These are phyloP conservation scores for Daldinia vernicosa DNA, from an alignment of 495 filamentous ascomycete species.

Conservation along the genomic window DNA sequence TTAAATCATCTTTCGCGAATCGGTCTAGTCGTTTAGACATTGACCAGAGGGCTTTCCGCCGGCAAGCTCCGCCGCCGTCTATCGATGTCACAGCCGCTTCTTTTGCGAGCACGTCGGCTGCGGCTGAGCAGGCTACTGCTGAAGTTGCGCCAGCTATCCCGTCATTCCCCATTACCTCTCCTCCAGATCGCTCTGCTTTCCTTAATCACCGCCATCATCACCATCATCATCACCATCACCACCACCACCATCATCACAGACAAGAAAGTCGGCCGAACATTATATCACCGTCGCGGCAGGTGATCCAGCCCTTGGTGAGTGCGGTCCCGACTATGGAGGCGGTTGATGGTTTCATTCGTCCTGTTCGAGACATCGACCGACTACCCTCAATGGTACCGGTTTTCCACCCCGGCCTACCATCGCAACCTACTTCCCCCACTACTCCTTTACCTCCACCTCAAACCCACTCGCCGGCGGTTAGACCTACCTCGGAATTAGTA, in stretches of 20 bases:
- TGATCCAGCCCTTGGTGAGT: constrained; percentile 72
- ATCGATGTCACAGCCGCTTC: constrained; percentile 57
- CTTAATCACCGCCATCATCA: constrained; percentile 54
- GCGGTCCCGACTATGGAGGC: constrained; percentile 78
- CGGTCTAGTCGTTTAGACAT: constrained; percentile 56
- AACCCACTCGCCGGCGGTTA: constrained; percentile 60
- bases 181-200: constrained; percentile 77
- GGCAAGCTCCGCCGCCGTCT: constrained; percentile 57
- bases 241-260: constrained; percentile 65
- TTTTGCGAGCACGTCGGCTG: constrained; percentile 57
- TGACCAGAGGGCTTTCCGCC: constrained; percentile 56
- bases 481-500: constrained; percentile 60
- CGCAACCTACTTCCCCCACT: constrained; percentile 92
- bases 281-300: constrained; percentile 61
- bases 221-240: constrained; percentile 65
- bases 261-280: constrained; percentile 68
- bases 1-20: constrained; percentile 61
- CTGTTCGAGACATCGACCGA: constrained; percentile 85
- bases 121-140: constrained; percentile 48
- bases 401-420: constrained; percentile 73
- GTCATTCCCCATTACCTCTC: constrained; percentile 74
- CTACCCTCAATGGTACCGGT: constrained; percentile 85
- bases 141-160: constrained; percentile 71
- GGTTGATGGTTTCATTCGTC: constrained; percentile 77
- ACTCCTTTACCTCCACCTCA: constrained; percentile 79